phyloP scores from a whole-genome alignment of 2,329 filamentous ascomycete genomes.

The Sclerotinia nivalis region DNA sequence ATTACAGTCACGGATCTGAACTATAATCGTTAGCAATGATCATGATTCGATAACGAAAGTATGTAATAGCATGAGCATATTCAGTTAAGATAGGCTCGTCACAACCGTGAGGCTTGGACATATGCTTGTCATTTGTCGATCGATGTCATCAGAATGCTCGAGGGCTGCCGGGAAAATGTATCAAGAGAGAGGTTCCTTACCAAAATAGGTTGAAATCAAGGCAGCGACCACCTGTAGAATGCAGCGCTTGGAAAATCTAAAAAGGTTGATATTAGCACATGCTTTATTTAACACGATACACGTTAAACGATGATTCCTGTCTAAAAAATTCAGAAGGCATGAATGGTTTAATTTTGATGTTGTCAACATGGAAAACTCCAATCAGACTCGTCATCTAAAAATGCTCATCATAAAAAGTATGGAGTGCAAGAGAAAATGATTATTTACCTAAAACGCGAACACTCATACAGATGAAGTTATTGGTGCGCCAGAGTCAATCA shows the following conservation, averaged over 20 bases:
- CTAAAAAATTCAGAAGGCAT: slow-evolving; percentile 54
- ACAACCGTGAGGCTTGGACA: slow-evolving; percentile 74
- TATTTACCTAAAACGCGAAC: slow-evolving; percentile 26
- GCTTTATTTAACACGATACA: slow-evolving; percentile 5
- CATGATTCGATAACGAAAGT: slow-evolving; percentile 9
- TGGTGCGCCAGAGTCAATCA: neutral
- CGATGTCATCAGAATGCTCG: slow-evolving; percentile 72
- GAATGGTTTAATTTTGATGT: slow-evolving; percentile 68
- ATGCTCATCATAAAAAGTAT: slow-evolving; percentile 49
- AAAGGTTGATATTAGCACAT: slow-evolving; percentile 17
- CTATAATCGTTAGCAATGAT: slow-evolving; percentile 27
- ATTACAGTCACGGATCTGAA: neutral
- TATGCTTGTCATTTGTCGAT: slow-evolving; percentile 94
- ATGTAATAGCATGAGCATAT: slow-evolving; percentile 38
- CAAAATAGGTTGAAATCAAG: neutral
- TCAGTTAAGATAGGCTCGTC: slow-evolving; percentile 56
- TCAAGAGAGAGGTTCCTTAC: slow-evolving; percentile 29
- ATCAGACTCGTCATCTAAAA: slow-evolving; percentile 79
- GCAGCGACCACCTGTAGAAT: neutral
- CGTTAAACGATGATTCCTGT: slow-evolving; percentile 41
- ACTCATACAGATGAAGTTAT: neutral
- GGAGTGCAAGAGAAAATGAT: slow-evolving; percentile 23
- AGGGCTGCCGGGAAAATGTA: slow-evolving; percentile 30
- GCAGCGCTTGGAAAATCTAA: neutral
- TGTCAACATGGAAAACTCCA: slow-evolving; percentile 72